These are phyloP conservation scores for Eragrostis nindensis DNA, from an alignment of 176 grass and related monocot species.

Conservation along the genomic window DNA sequence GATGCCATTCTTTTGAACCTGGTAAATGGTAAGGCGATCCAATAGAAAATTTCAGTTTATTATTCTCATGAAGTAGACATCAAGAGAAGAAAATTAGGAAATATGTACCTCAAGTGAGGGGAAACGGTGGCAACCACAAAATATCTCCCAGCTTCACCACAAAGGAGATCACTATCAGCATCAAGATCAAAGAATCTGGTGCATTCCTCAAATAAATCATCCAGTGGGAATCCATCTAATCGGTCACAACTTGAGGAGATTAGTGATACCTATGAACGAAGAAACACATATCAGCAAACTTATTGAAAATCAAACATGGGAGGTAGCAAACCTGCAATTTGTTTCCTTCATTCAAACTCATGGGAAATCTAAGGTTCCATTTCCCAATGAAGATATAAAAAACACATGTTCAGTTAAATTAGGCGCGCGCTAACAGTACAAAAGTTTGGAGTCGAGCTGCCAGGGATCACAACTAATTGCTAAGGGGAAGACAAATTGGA, in stretches of 20 bases:
- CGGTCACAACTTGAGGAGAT: conserved; percentile 40
- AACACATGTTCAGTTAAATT: neutral
- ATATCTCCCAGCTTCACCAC: conserved; percentile 50
- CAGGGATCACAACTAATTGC: neutral
- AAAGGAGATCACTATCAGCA: conserved; percentile 42
- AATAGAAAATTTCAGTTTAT: conserved; percentile 32
- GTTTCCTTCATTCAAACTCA: conserved; percentile 8
- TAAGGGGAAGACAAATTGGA: neutral
- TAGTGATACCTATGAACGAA: conserved; percentile 61
- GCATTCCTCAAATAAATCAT: conserved; percentile 56
- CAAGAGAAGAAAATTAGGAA: conserved; percentile 16
- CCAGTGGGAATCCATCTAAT: conserved; percentile 45
- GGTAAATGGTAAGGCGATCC: conserved; percentile 45
- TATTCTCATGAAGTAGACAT: conserved; percentile 15
- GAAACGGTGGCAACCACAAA: conserved; percentile 80
- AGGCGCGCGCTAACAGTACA: neutral
- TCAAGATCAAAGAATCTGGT: conserved; percentile 58
- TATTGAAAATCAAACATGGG: conserved; percentile 32
- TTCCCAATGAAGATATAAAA: conserved; percentile 14
- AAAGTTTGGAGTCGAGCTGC: neutral
- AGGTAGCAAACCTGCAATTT: neutral
- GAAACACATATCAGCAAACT: conserved; percentile 28
- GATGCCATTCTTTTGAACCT: conserved; percentile 78
- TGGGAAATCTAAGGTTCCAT: neutral
- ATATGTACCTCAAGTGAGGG: conserved; percentile 62